These are phyloP conservation scores for Isabelozyma rhagii DNA, from an alignment of 805 yeast species.

Conservation along the genomic window DNA sequence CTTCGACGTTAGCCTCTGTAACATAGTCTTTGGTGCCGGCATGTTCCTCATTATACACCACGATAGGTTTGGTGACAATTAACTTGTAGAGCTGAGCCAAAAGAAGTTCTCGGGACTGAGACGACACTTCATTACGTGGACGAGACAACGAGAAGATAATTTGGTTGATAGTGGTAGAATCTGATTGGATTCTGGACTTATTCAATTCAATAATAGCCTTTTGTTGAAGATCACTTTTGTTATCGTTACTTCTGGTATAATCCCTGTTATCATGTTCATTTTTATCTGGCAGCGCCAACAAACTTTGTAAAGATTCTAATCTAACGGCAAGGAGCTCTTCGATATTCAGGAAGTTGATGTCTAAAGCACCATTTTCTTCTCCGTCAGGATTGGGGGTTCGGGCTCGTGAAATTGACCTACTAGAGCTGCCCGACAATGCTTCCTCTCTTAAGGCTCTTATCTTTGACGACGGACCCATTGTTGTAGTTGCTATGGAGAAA, in stretches of 20 bases:
- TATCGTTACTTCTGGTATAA: conserved; percentile 7
- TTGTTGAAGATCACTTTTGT: conserved; percentile 19
- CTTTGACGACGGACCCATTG: not conserved
- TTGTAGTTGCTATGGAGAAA: not conserved
- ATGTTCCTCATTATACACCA: conserved; percentile 32
- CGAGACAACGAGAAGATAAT: conserved; percentile 40
- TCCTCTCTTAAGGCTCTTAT: conserved; percentile 9
- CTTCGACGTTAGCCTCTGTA: conserved; percentile 31
- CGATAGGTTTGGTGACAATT: conserved; percentile 40
- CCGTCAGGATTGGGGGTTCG: conserved; percentile 35
- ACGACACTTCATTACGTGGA: conserved; percentile 43
- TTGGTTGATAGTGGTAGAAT: conserved; percentile 39
- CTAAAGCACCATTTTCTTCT: conserved; percentile 35
- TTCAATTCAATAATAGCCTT: conserved; percentile 28
- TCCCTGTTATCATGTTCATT: conserved; percentile 5
- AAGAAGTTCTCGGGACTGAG: conserved; percentile 46
- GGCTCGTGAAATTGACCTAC: conserved; percentile 29
- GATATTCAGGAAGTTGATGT: conserved; percentile 29
- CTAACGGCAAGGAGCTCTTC: conserved; percentile 32
- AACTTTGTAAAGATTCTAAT: conserved; percentile 26
- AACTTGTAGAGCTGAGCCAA: conserved; percentile 50
- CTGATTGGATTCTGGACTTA: conserved; percentile 32
- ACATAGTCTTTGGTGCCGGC: conserved; percentile 35
- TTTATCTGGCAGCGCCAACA: conserved; percentile 7
- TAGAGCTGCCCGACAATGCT: conserved; percentile 24